phyloP scores from a whole-genome alignment of 2,329 filamentous ascomycete species.

The Epichloe uncinata region DNA sequence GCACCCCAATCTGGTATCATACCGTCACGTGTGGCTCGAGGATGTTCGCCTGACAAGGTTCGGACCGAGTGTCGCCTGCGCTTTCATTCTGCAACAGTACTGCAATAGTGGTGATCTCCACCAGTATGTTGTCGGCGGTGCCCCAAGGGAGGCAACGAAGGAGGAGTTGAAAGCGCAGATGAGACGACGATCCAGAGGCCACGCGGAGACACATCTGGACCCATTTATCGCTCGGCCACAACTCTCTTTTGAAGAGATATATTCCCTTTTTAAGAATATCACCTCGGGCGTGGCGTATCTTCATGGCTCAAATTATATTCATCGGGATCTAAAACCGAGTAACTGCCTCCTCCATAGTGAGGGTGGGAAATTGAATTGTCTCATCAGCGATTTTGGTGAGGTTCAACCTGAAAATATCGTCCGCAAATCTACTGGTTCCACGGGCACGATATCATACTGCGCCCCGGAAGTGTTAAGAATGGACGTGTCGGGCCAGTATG shows the following conservation, averaged over 20 bases:
- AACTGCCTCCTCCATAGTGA: slow-evolving; percentile 83
- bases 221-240: slow-evolving; percentile 27
- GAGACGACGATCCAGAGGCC: slow-evolving; percentile 67
- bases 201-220: slow-evolving; percentile 48
- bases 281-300: slow-evolving; percentile 84
- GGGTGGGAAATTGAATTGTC: slow-evolving; percentile 56
- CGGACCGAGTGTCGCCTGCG: slow-evolving; percentile 81
- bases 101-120: slow-evolving; percentile 90
- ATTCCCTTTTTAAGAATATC: slow-evolving; percentile 96
- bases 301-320: slow-evolving; percentile 84
- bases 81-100: slow-evolving; percentile 95
- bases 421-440: slow-evolving; percentile 83
- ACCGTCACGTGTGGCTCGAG: slow-evolving; percentile 95
- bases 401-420: slow-evolving; percentile 73
- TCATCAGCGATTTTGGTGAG: slow-evolving; percentile 97
- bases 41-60: slow-evolving; percentile 75
- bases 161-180: slow-evolving; percentile 83
- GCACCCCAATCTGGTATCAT: slow-evolving; percentile 90
- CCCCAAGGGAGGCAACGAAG: slow-evolving; percentile 51
- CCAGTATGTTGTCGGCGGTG: slow-evolving; percentile 65
- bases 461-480: slow-evolving; percentile 80
- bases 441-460: slow-evolving; percentile 94
- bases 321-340: slow-evolving; percentile 88
- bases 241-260: slow-evolving; percentile 77
- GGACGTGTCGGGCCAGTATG: slow-evolving; percentile 57